A percentile compares a stretch with the other conserved stretches of the same genome.
phyloP scores from a whole-genome alignment of 2,329 filamentous ascomycete genomes.

The Coleophoma cylindrospora region DNA sequence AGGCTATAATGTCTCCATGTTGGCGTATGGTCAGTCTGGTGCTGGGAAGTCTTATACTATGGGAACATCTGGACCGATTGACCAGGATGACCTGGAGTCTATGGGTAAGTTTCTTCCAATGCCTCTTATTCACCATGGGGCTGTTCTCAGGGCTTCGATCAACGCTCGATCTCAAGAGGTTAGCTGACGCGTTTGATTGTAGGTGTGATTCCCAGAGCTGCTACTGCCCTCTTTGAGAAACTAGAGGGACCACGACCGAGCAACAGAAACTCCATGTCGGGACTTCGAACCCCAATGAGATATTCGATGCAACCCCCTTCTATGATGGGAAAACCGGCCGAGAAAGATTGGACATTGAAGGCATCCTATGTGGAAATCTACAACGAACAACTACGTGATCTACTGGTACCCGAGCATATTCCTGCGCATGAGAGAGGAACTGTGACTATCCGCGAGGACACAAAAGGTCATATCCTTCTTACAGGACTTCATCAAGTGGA shows the following conservation, averaged over 20 bases:
- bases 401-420: slow-evolving; percentile 73
- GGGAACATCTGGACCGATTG: slow-evolving; percentile 84
- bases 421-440: slow-evolving; percentile 64
- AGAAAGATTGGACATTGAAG: slow-evolving; percentile 85
- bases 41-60: slow-evolving; percentile 98
- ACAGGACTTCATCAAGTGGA: slow-evolving; percentile 85
- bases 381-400: slow-evolving; percentile 90
- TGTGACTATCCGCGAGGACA: slow-evolving; percentile 92
- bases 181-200: slow-evolving; percentile 2
- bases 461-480: slow-evolving; percentile 88
- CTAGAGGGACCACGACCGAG: slow-evolving; percentile 52
- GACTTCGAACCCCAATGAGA: slow-evolving; percentile 72
- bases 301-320: slow-evolving; percentile 53
- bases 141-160: slow-evolving; percentile 4
- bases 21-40: slow-evolving; percentile 96
- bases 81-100: slow-evolving; percentile 63
- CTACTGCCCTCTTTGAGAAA: slow-evolving; percentile 80
- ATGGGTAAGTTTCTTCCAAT: slow-evolving; percentile 62
- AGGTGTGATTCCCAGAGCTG: slow-evolving; percentile 96
- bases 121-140: neutral
- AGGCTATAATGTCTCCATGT: slow-evolving; percentile 95
- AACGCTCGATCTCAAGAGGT: neutral
- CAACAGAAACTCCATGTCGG: slow-evolving; percentile 66
- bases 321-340: slow-evolving; percentile 29
- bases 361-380: slow-evolving; percentile 98